Conservation (phyloP, 2,329 filamentous ascomycete genomes). For the Verticillium klebahnii region DNA sequence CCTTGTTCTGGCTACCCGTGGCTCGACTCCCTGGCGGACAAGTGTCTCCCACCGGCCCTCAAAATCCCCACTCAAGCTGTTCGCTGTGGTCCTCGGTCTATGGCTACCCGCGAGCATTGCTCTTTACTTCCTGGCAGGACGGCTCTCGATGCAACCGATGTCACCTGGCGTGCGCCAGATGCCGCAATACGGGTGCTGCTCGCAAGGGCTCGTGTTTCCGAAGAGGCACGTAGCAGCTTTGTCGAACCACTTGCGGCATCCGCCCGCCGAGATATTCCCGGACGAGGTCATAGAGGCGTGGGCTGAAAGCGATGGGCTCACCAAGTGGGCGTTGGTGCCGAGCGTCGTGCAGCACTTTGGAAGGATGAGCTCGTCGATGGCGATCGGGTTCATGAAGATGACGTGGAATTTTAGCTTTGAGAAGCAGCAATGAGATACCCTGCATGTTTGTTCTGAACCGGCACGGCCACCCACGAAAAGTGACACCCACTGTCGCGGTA, state of each 20-base stretch:
- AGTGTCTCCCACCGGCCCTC: neutral
- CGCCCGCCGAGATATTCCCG: slow-evolving; percentile 25
- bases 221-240: slow-evolving; percentile 21
- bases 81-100: slow-evolving; percentile 15
- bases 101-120: slow-evolving; percentile 26
- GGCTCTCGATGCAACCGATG: slow-evolving; percentile 21
- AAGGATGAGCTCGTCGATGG: slow-evolving; percentile 22
- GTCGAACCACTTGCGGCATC: slow-evolving; percentile 19
- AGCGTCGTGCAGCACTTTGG: slow-evolving; percentile 33
- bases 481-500: too few species aligned
- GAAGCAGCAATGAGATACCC: slow-evolving; percentile 4
- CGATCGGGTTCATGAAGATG: slow-evolving; percentile 16
- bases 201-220: slow-evolving; percentile 31
- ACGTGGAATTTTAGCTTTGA: slow-evolving; percentile 33
- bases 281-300: slow-evolving; percentile 30
- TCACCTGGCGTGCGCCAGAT: slow-evolving; percentile 26
- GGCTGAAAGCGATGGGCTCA: slow-evolving; percentile 19
- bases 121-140: slow-evolving; percentile 23
- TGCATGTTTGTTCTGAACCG: too few species aligned
- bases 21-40: neutral
- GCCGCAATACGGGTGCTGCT: slow-evolving; percentile 32
- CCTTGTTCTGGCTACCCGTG: slow-evolving; percentile 8
- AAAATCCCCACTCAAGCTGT: neutral
- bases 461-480: too few species aligned
- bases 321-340: slow-evolving; percentile 31